A percentile compares a stretch with the other conserved stretches of the same genome.
Evolutionary conservation across 495 filamentous ascomycete genomes (phyloP).

Genomic region (Ramalina intermedia): DNA sequence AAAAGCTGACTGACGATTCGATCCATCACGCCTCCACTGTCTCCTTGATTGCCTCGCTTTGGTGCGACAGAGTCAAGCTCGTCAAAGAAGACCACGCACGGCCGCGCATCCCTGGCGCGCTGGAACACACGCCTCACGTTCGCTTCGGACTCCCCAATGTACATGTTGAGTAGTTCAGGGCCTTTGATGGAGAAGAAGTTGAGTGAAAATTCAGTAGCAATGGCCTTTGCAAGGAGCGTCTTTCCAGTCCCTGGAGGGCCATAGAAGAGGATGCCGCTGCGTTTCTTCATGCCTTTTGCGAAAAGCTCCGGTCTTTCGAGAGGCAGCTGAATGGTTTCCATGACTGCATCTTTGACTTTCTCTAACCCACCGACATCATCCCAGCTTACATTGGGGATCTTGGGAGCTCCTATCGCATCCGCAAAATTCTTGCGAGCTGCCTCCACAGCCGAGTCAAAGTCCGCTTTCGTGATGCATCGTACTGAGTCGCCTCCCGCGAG

Average conservation of each 20-base stretch:
- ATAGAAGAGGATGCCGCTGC: constrained; percentile 94
- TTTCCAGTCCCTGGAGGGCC: constrained; percentile 95
- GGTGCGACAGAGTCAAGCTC: constrained; percentile 95
- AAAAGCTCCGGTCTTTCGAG: constrained; percentile 89
- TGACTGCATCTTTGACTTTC: constrained; percentile 88
- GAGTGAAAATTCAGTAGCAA: constrained; percentile 93
- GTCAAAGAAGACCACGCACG: constrained; percentile 97
- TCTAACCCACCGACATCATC: constrained; percentile 88
- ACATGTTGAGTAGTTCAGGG: constrained; percentile 96
- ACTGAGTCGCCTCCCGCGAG: constrained; percentile 77
- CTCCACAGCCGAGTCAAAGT: constrained; percentile 84
- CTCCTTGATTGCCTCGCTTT: constrained; percentile 93
- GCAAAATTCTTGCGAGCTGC: constrained; percentile 94
- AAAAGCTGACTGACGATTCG: constrained; percentile 92
- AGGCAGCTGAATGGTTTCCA: constrained; percentile 92
- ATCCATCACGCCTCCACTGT: constrained; percentile 98
- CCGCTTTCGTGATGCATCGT: constrained; percentile 63
- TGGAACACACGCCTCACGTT: constrained; percentile 96
- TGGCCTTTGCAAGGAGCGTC: constrained; percentile 91
- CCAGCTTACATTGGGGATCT: constrained; percentile 96
- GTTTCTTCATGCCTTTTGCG: constrained; percentile 97
- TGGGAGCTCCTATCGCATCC: constrained; percentile 91
- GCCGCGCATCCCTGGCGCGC: constrained; percentile 82
- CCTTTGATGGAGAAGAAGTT: constrained; percentile 99
- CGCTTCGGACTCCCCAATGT: constrained; percentile 96